A percentile compares a stretch with the other conserved stretches of the same genome.
phyloP scores from a whole-genome alignment of 257 asterid genomes.

The Avicennia marina region DNA sequence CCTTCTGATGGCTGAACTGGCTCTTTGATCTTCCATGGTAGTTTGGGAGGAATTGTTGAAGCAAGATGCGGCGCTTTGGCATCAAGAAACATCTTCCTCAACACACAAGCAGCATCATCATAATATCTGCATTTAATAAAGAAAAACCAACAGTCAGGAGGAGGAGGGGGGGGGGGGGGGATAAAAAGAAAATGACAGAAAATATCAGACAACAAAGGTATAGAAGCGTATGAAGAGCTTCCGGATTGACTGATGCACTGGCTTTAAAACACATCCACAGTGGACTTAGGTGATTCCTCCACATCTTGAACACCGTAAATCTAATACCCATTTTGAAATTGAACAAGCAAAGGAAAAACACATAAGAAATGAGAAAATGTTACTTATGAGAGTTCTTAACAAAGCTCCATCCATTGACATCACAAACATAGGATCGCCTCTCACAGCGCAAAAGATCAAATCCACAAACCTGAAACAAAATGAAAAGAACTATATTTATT shows the following conservation, averaged over 20 bases:
- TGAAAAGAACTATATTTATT: background rate
- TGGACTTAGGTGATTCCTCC: too few species aligned
- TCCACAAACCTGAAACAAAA: slow-evolving; percentile 86
- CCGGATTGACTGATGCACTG: too few species aligned
- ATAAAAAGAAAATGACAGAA: background rate
- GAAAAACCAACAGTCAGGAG: too few species aligned
- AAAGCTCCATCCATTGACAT: slow-evolving; percentile 98
- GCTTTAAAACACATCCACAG: too few species aligned
- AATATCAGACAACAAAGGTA: too few species aligned
- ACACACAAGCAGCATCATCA: slow-evolving; percentile 95
- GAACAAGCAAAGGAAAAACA: background rate
- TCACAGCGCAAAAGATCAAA: slow-evolving; percentile 97
- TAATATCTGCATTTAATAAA: slow-evolving; percentile 56
- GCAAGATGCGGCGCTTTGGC: slow-evolving; percentile 99
- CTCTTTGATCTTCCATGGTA: slow-evolving; percentile 95
- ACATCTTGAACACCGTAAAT: too few species aligned
- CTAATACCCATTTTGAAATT: too few species aligned
- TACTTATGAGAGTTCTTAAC: slow-evolving; percentile 95
- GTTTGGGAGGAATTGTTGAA: slow-evolving; percentile 81
- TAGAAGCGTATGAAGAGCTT: too few species aligned
- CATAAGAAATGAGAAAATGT: too few species aligned
- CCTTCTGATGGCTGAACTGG: slow-evolving; percentile 88
- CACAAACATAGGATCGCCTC: slow-evolving; percentile 96
- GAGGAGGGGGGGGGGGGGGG: too few species aligned
- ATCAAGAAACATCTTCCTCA: slow-evolving; percentile 94